Evolutionary conservation across 2,329 filamentous ascomycete species (phyloP), one percentile per base, ranked within the genome.

Genomic region (Graphiopsis chlorocephala): DNA sequence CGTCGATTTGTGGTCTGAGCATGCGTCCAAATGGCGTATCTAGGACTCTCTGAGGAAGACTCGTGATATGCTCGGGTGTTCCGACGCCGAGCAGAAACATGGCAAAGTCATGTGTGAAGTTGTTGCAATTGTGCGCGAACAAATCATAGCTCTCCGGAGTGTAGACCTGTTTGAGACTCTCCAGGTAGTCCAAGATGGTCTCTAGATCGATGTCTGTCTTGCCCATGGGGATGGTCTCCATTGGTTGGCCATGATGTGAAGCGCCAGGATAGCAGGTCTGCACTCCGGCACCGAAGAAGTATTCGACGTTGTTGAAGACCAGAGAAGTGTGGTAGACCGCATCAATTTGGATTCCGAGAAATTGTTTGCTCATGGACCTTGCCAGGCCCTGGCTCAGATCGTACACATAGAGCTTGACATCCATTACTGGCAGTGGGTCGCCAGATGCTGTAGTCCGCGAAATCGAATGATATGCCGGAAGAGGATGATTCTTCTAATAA

Each of bases 241-340:
- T 86, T 0, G 95, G 93, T 62, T 83, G 84, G 7, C 94, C 95
- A 72, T 97, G 89, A 75, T 98, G 94, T 1, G 93, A 97, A 12
- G 86, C 84, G 0, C 93, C 93, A 0, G 95, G 92, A 11, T 82
- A 79, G 66, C 94, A 92, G 62, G 88, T 88, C 72, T 96, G 91
- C 61, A 98, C 90, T 63, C 92, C 92, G 63, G 91, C 88, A 66
- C 96, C 94, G 71, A 93, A 98, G 72, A 94, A 88, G 77, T 96
- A 97, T 78, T 99, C 95, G 59, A 90, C 85, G n/a, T 89, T 88
- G 61, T 88, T 86, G 45, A 98, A 83, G 48, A 97, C 89, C 62
- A 99, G 88, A 0, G 93, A 92, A 0, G 95, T 98, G 77, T 99
- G 95, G 71, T 98, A 98, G 61, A 99, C 87, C 62, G 95, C 95